These are phyloP conservation scores for Zygotorulaspora sp. DNA, from an alignment of 805 yeast species.

Conservation along the genomic window DNA sequence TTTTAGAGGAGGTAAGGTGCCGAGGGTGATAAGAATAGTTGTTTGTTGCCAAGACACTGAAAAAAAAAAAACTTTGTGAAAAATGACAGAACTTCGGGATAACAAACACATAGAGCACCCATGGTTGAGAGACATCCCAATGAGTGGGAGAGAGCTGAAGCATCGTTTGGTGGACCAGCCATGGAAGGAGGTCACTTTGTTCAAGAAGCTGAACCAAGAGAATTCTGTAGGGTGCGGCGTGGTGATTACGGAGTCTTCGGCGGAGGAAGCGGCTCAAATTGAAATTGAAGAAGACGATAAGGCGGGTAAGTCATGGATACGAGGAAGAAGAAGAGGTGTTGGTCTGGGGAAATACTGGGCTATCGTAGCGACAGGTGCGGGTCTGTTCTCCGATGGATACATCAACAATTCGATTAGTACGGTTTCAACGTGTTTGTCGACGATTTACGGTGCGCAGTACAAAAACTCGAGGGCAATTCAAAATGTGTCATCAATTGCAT, in stretches of 20 bases:
- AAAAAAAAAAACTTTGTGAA: not conserved
- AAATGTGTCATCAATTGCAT: constrained; percentile 82
- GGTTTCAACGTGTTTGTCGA: constrained; percentile 63
- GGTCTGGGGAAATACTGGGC: constrained; percentile 49
- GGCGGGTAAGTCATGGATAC: constrained; percentile 5
- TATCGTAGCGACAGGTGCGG: constrained; percentile 82
- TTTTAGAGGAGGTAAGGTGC: no score
- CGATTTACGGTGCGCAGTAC: constrained; percentile 61
- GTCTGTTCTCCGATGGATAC: constrained; percentile 90
- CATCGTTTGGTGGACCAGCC: constrained; percentile 43
- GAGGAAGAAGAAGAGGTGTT: constrained; percentile 6
- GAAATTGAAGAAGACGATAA: constrained; percentile 1
- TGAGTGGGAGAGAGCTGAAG: constrained; percentile 36
- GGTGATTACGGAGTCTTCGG: constrained; percentile 9
- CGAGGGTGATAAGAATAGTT: not conserved
- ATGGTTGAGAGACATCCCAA: constrained; percentile 48
- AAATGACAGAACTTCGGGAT: constrained; percentile 4
- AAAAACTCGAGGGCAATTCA: constrained; percentile 62
- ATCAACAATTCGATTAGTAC: constrained; percentile 80
- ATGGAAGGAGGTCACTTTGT: constrained; percentile 41
- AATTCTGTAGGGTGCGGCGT: constrained; percentile 18
- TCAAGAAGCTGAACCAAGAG: constrained; percentile 20
- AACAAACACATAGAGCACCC: constrained; percentile 21
- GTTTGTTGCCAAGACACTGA: not conserved
- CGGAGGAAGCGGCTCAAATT: not conserved